A percentile compares a stretch with the other conserved stretches of the same genome.
Evolutionary conservation across 1,284 basidiomycete genomes (phyloP).

Genomic region (Malassezia sp.): DNA sequence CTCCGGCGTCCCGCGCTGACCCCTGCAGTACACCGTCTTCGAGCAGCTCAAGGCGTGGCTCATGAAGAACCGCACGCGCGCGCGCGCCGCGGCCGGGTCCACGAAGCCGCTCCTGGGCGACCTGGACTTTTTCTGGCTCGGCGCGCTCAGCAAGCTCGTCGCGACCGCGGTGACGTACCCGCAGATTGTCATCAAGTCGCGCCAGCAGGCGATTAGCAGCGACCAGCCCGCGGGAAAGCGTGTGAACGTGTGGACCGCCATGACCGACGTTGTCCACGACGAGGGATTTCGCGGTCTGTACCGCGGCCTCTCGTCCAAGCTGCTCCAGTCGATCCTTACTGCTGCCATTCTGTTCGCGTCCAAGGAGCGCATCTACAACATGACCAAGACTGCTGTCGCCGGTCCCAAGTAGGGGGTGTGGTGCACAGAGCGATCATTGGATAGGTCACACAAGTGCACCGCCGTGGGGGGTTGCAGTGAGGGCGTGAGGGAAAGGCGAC

Average conservation of each 20-base stretch:
- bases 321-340: conserved; percentile 41
- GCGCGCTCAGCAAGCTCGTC: conserved; percentile 41
- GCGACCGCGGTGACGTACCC: conserved; percentile 45
- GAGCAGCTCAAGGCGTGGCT: conserved; percentile 44
- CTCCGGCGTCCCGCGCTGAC: too few relatives aligned
- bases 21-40: conserved; percentile 49
- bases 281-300: conserved; percentile 43
- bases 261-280: conserved; percentile 40
- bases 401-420: too few relatives aligned
- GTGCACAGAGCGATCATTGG: too few relatives aligned
- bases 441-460: too few relatives aligned
- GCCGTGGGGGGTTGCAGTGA: too few relatives aligned
- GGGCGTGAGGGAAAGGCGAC: too few relatives aligned
- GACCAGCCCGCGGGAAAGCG: conserved; percentile 16
- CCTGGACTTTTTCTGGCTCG: conserved; percentile 45
- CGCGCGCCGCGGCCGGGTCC: conserved; percentile 15
- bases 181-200: conserved; percentile 45
- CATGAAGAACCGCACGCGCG: conserved; percentile 27
- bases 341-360: conserved; percentile 44
- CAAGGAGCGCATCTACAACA: conserved; percentile 41
- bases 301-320: conserved; percentile 41
- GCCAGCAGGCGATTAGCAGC: conserved; percentile 37
- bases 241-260: conserved; percentile 42
- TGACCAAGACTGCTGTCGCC: conserved; percentile 30
- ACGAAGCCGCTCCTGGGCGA: conserved; percentile 25